Evolutionary conservation across 768 basidiomycete species (phyloP), one percentile per base, ranked within the genome.

Genomic region (Lactarius sanguifluus): DNA sequence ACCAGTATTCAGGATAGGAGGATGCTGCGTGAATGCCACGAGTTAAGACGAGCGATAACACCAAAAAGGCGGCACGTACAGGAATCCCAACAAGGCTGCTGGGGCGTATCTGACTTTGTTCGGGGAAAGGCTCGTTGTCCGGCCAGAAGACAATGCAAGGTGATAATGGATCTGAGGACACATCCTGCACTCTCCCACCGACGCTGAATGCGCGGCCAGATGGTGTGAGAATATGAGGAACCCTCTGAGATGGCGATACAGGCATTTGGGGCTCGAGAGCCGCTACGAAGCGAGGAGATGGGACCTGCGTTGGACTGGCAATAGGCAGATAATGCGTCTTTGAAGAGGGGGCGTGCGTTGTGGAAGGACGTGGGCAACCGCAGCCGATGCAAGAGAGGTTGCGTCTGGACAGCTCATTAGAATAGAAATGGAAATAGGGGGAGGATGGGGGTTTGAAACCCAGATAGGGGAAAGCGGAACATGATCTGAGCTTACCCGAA

Each of bases 91-190:
- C 76, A 20, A 88, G 76, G 25, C 73, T 80, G 66, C 78, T 81
- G 0, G 89, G 90, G 3, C 90, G 72, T 59, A 79, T 90, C 78
- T 94, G 92, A 15, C 89, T 86, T 74, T 85, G 87, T 70, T 90
- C 88, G 1, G 92, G 92, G 67, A 91, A 80, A 5, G 90, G 83
- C 73, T 94, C 92, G 71, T 94, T 94, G 75, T 93, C 92, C 5
- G 92, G 92, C 92, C 92, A 94, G 71, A 89, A 94, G 86, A 94
- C 88, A 78, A 92, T 81, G 71, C 92, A 92, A 4, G 92, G 89
- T 34, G 79, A 72, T 58, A 86, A 74, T 23, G 91, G 90, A 73
- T 94, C 90, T 45, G 71, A 79, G 32, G 90, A 92, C 66, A 94
- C 76, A 71, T 94, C 92, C 71, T 88, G 89, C 8, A 94, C 90